Percentiles rank a stretch among this genome's conserved stretches.
phyloP scores from a whole-genome alignment of 345 rosid genomes.

The Euphorbia peplus region DNA sequence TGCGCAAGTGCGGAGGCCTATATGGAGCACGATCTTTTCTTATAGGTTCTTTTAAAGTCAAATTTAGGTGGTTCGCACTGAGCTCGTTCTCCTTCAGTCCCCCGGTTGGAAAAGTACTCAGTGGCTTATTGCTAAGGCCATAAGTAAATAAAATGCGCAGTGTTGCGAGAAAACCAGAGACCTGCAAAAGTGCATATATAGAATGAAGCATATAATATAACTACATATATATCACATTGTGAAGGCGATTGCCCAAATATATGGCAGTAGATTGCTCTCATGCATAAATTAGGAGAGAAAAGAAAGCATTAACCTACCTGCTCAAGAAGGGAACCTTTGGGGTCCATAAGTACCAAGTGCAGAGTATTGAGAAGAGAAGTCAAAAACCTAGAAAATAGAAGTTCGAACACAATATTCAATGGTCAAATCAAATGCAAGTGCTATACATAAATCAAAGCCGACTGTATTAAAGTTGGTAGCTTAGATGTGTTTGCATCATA shows the following conservation, averaged over 20 bases:
- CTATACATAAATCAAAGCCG: not conserved
- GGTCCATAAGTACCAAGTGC: slow-evolving; percentile 64
- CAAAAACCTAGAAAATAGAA: slow-evolving; percentile 56
- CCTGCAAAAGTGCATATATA: slow-evolving; percentile 37
- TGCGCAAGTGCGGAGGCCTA: slow-evolving; percentile 92
- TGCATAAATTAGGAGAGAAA: not conserved
- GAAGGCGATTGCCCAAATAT: slow-evolving; percentile 4
- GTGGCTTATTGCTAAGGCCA: slow-evolving; percentile 52
- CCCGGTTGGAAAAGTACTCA: slow-evolving; percentile 27
- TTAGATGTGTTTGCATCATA: not conserved
- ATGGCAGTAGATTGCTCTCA: slow-evolving; percentile 1
- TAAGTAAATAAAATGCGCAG: slow-evolving; percentile 67
- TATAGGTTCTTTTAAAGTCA: slow-evolving; percentile 35
- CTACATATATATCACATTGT: not conserved
- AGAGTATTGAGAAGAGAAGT: slow-evolving; percentile 72
- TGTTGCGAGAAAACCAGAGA: slow-evolving; percentile 75
- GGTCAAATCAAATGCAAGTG: not conserved
- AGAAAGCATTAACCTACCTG: slow-evolving; percentile 52
- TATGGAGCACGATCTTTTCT: slow-evolving; percentile 48
- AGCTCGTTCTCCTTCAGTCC: slow-evolving; percentile 43
- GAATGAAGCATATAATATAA: not conserved
- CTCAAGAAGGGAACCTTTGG: slow-evolving; percentile 64
- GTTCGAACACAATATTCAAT: not conserved
- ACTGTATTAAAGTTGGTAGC: not conserved
- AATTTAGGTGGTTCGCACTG: slow-evolving; percentile 30